Evolutionary conservation across 2,329 filamentous ascomycete genomes (phyloP), one percentile per base, ranked within the genome.

Genomic region (Cladosporium sp.): DNA sequence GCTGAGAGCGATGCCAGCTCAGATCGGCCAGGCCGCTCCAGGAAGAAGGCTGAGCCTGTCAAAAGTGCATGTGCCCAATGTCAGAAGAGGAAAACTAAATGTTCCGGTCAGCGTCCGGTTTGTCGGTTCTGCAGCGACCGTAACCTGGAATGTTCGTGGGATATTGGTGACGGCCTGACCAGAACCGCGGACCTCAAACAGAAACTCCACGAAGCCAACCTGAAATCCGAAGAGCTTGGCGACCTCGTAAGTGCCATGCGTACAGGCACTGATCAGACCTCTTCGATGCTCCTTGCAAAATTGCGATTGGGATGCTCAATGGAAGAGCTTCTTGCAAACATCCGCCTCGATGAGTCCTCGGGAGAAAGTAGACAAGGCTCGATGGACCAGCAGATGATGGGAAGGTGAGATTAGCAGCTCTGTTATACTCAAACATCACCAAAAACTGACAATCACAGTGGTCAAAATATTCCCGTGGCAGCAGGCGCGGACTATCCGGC

Each of bases 71-170:
- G 63, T 21, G 63, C 54, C n/a, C 63, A 65, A 34, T 65, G 63
- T n/a, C 63, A 65, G 49, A 65, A 65, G 63, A 32, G 63, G 15
- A 65, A 65, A 34, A 65, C 63, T 11, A 65, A 65, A 41, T 65
- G 63, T 30, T 65, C 63, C 14, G 63, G 63, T 7, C 55, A 65
- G n/a, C 63, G 63, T 15, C 63, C 63, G 18, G 57, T 65, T 1
- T 65, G 63, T 34, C 55, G 63, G 14, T 65, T 65, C 18, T 65
- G 63, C 21, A 59, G 47, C 38, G 63, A 65, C 26, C 63, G 63
- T 15, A 54, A 54, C 18, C 55, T 65, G 11, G 55, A 59, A 47
- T 65, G 63, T 18, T 65, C 63, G 3, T 65, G 63, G 63, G 63
- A 65, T 26, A 65, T 65, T 18, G 55, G 63, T 14, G 63, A 65